Conservation (phyloP, 495 filamentous ascomycete species). For the Hyaloscypha variabilis region DNA sequence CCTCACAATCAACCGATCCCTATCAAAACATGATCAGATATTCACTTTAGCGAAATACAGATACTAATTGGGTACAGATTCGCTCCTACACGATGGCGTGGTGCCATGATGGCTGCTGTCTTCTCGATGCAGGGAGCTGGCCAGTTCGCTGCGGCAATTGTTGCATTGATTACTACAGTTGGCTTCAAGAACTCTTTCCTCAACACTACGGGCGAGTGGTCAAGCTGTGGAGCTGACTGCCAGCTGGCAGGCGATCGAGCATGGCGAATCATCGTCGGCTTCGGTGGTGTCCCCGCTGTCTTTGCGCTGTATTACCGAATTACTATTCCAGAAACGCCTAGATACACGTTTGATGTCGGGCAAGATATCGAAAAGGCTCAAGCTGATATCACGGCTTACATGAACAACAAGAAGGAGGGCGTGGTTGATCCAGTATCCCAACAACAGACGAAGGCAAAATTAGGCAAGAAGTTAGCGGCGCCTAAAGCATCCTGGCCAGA, state of each 20-base stretch:
- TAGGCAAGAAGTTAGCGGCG: conserved; percentile 42
- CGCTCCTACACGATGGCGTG: conserved; percentile 81
- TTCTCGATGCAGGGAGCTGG: conserved; percentile 89
- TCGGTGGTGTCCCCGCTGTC: conserved; percentile 75
- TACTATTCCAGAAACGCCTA: conserved; percentile 78
- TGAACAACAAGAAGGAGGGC: conserved; percentile 57
- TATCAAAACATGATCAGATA: not conserved
- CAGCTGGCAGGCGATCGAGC: conserved; percentile 75
- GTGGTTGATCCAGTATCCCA: conserved; percentile 24
- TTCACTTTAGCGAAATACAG: not conserved
- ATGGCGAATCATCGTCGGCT: conserved; percentile 81
- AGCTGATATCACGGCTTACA: conserved; percentile 67
- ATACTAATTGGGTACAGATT: conserved; percentile 48
- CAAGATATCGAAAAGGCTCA: conserved; percentile 72
- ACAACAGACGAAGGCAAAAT: conserved; percentile 32
- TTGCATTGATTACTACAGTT: conserved; percentile 69
- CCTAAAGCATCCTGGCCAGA: conserved; percentile 70
- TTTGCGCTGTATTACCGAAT: conserved; percentile 84
- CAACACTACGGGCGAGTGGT: conserved; percentile 42
- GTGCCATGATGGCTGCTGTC: conserved; percentile 86
- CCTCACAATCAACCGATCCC: not conserved
- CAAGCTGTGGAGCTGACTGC: conserved; percentile 61
- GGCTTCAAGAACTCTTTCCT: conserved; percentile 70
- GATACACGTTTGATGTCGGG: conserved; percentile 82
- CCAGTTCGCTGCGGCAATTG: conserved; percentile 60